Evolutionary conservation across 2,329 filamentous ascomycete genomes (phyloP), one percentile per base, ranked within the genome.

Genomic region (Xylariaceae sp.): DNA sequence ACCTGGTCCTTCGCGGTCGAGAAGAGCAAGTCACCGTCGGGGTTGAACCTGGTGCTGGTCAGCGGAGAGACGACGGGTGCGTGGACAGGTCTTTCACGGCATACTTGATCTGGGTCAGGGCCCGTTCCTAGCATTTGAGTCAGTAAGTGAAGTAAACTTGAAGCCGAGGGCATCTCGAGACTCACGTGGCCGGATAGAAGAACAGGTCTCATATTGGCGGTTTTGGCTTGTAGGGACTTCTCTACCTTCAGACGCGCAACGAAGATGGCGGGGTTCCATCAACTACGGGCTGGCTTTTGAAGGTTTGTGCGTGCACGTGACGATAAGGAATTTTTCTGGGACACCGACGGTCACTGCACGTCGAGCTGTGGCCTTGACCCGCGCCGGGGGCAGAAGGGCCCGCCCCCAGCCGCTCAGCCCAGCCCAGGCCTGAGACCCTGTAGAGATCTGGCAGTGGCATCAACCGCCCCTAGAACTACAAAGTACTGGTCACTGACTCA

Each of bases 1-100:
- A 93, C 78, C 67, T 95, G 90, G 65, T 96, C 90, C 70, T 96
- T 96, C 51, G 87, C 78, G 41, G 88, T 85, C 45, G 89, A 94
- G 72, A 96, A 95, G 60, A 96, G 80, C 49, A 96, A 77, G 60
- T 98, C 92, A 67, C 92, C 92, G 68, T 98, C 92, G 64, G 79
- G 77, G 67, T 89, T 93, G 70, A 86, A 94, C 60, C 82, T 87
- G 18, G 28, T 19, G 22, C 33, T 29, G 40, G 39, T 45, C 45
- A 44, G 43, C 41, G 31, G 31, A 13, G 35, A 34, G 32, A 37
- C 25, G 24, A 38, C 22, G 40, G 13, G 12, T 11, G 6, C 5
- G 12, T 7, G 27, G 12, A 5, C 5, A 11, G 5, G 7, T 9
- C 5, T 12, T 18, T 35, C 19, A 28, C 24, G 32, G 60, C 70